phyloP scores from a whole-genome alignment of 106 monocot species.

The Apostasia shenzhenica region DNA sequence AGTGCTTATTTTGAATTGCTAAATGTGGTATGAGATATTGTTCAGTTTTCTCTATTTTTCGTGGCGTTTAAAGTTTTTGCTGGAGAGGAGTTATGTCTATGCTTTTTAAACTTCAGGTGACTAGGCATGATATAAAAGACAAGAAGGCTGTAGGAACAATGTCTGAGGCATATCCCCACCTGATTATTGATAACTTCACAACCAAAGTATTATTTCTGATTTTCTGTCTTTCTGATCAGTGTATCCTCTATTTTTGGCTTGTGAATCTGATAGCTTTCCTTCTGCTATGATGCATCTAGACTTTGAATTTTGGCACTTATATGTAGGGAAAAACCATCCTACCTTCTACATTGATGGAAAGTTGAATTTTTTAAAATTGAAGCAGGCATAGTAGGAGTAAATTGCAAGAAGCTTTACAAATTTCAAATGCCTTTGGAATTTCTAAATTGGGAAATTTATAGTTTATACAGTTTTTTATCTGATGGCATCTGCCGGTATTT shows the following conservation, averaged over 20 bases:
- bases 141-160: conserved; percentile 89
- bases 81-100: not conserved
- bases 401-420: too few species aligned
- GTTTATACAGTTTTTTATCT: too few species aligned
- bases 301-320: too few species aligned
- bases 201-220: conserved; percentile 41
- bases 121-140: conserved; percentile 94
- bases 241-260: not conserved
- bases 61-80: not conserved
- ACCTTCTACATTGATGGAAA: too few species aligned
- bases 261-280: too few species aligned
- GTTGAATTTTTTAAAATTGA: too few species aligned
- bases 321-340: too few species aligned
- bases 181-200: conserved; percentile 82
- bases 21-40: conserved; percentile 74
- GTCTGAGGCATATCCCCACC: conserved; percentile 90
- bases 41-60: conserved; percentile 4
- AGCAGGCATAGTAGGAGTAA: too few species aligned
- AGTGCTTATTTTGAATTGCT: conserved; percentile 92
- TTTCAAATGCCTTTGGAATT: too few species aligned
- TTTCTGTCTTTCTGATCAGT: not conserved
- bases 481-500: too few species aligned
- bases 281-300: too few species aligned
- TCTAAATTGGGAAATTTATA: too few species aligned
- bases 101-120: conserved; percentile 42